Percentiles rank a stretch among this genome's conserved stretches.
These are phyloP conservation scores for Fusarium nurragi DNA, from an alignment of 2,329 filamentous ascomycete genomes.

Conservation along the genomic window DNA sequence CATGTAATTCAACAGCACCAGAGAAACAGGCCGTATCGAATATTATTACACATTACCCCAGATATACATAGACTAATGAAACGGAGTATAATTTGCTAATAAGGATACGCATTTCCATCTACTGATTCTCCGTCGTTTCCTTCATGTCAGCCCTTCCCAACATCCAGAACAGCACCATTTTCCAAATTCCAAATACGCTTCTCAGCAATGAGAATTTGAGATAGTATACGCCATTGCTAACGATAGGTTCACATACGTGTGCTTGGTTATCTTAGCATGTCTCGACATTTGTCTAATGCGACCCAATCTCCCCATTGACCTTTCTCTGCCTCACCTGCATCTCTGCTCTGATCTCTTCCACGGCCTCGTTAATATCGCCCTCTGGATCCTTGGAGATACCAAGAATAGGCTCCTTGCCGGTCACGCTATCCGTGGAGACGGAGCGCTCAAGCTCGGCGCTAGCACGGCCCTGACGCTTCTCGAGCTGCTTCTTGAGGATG, in stretches of 20 bases:
- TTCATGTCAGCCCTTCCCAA: background rate
- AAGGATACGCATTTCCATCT: background rate
- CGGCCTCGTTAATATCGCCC: slow-evolving; percentile 78
- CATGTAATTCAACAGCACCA: slow-evolving; percentile 36
- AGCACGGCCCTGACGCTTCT: slow-evolving; percentile 62
- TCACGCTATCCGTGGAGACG: slow-evolving; percentile 66
- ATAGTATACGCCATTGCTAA: background rate
- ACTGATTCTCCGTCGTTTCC: background rate
- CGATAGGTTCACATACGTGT: background rate
- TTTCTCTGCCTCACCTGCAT: slow-evolving; percentile 63
- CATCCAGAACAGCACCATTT: slow-evolving; percentile 12
- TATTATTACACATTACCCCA: slow-evolving; percentile 10
- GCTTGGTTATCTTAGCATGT: background rate
- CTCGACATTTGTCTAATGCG: slow-evolving; percentile 42
- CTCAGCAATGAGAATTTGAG: background rate
- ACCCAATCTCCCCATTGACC: slow-evolving; percentile 70
- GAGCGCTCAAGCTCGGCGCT: slow-evolving; percentile 59
- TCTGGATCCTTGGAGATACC: slow-evolving; percentile 83
- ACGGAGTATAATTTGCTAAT: slow-evolving; percentile 26
- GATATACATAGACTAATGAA: slow-evolving; percentile 41
- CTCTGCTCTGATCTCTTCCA: slow-evolving; percentile 78
- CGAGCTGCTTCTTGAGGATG: slow-evolving; percentile 64
- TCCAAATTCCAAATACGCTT: background rate
- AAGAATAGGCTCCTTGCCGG: slow-evolving; percentile 69
- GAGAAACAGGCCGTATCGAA: slow-evolving; percentile 18